Base-by-base conservation (phyloP, 306 rosid genomes). In the Dicorynia guianensis region DNA sequence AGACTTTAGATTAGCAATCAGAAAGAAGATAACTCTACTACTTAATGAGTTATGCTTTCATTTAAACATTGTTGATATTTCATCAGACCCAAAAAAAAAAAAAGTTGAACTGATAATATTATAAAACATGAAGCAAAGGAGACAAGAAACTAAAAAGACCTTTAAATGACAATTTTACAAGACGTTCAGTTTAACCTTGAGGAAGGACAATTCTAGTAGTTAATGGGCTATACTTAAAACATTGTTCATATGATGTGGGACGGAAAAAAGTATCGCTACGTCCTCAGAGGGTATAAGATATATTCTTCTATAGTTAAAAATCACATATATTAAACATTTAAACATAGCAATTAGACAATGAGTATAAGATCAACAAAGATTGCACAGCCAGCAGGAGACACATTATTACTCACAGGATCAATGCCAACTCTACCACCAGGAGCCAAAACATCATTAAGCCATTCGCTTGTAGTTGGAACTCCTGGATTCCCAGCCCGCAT, bases 351-450 rank as follows among this genome's bases (percentile, higher is more conserved):
- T 43, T 55, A 39, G 20, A 40, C 18, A 20, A 20, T 57, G 65
- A 47, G 36, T 65, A 67, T 6, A 46, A 38, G 30, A 81, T 34
- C 59, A 46, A 34, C 13, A 74, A 47, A 56, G 47, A 13, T 8
- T 11, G 64, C 47, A 36, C 15, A 9, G 19, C 50, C 47, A 65
- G 54, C 47, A 61, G 47, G 75, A 72, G 76, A 66, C 59, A 65
- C 69, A 44, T 58, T 30, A 82, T 80, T 81, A 75, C 98, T 92
- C 86, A 94, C 98, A 48, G 98, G 97, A 87, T 94, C 98, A 79
- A 94, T 92, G 76, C 95, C 98, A 65, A 94, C 96, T 79, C 96
- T 84, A 19, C 89, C 89, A 52, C 98, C 97, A 6, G 98, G 89
- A 80, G 95, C 78, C 84, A 94, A 83, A 79, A 83, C 90, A 55